A percentile compares a stretch with the other conserved stretches of the same genome.
Conservation (phyloP, 2,329 filamentous ascomycete genomes). For the Ascochyta pisi region DNA sequence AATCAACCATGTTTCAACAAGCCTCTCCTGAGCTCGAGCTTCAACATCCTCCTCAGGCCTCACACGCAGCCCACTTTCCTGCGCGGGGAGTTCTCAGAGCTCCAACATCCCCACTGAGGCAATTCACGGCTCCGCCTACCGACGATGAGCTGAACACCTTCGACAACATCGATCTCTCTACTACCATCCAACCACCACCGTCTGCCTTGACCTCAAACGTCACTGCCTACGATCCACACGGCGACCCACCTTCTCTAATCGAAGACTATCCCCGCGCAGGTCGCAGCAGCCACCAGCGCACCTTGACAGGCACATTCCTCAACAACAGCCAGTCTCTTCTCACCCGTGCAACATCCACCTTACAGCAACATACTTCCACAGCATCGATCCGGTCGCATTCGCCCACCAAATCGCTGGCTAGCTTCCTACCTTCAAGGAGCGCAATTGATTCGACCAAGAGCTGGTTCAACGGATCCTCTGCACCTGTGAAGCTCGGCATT, state of each 20-base stretch:
- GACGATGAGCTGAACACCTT: slow-evolving; percentile 32
- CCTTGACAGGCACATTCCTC: slow-evolving; percentile 46
- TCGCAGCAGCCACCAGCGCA: slow-evolving; percentile 40
- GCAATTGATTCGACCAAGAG: slow-evolving; percentile 48
- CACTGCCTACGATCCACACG: slow-evolving; percentile 46
- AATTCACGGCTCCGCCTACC: slow-evolving; percentile 30
- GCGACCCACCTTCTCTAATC: slow-evolving; percentile 34
- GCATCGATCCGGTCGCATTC: slow-evolving; percentile 47
- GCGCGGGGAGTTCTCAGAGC: slow-evolving; percentile 30
- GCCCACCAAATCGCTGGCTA: slow-evolving; percentile 49
- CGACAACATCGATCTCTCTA: slow-evolving; percentile 44
- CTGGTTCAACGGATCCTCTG: slow-evolving; percentile 62
- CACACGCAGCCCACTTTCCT: slow-evolving; percentile 41
- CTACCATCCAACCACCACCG: slow-evolving; percentile 41
- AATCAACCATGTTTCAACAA: slow-evolving; percentile 33
- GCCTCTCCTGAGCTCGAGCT: slow-evolving; percentile 28
- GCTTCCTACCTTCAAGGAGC: slow-evolving; percentile 47
- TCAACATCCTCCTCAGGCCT: slow-evolving; percentile 31
- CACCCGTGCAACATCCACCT: slow-evolving; percentile 43
- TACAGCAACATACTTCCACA: slow-evolving; percentile 50
- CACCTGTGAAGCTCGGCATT: slow-evolving; percentile 56
- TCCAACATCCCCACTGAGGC: slow-evolving; percentile 30
- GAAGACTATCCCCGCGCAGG: slow-evolving; percentile 33
- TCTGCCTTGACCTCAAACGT: slow-evolving; percentile 41
- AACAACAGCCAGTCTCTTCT: slow-evolving; percentile 42